Conservation (phyloP, 1,139 yeast species). For the Yamadazyma atmosphaerica region DNA sequence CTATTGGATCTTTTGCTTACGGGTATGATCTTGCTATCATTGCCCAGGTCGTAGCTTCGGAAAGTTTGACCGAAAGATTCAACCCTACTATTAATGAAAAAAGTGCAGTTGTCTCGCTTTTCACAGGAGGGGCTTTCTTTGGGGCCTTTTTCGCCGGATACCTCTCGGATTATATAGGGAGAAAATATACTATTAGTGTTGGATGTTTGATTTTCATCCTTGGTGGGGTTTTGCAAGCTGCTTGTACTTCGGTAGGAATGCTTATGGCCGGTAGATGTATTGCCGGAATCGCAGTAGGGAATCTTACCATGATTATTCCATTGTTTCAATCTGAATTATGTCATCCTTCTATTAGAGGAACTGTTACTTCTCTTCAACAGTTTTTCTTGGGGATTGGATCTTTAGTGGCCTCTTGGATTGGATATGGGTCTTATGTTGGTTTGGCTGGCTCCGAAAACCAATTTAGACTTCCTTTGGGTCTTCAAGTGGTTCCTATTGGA, state of each 20-base stretch:
- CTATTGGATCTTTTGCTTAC: constrained; percentile 26
- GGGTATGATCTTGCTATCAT: constrained; percentile 27
- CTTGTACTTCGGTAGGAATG: constrained; percentile 18
- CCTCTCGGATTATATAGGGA: constrained; percentile 20
- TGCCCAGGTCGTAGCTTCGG: constrained; percentile 26
- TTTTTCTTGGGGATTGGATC: constrained; percentile 26
- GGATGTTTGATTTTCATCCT: constrained; percentile 21
- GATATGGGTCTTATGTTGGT: constrained; percentile 23
- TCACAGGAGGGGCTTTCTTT: constrained; percentile 29
- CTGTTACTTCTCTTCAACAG: constrained; percentile 23
- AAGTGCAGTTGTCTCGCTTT: constrained; percentile 27
- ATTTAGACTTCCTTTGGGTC: constrained; percentile 21
- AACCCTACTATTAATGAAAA: constrained; percentile 20
- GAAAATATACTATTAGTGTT: constrained; percentile 19
- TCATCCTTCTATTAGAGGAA: constrained; percentile 25
- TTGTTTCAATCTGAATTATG: constrained; percentile 24
- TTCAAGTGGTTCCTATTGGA: constrained; percentile 22
- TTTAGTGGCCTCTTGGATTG: constrained; percentile 25
- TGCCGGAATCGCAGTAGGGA: constrained; percentile 22
- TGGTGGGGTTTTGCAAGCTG: constrained; percentile 26
- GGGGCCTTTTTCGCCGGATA: constrained; percentile 24
- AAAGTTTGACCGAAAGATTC: constrained; percentile 17
- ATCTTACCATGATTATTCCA: constrained; percentile 21
- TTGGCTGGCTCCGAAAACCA: constrained; percentile 18
- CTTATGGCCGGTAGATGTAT: constrained; percentile 26